phyloP scores from a whole-genome alignment of 305 asterid genomes.

The Solanum hybrid region DNA sequence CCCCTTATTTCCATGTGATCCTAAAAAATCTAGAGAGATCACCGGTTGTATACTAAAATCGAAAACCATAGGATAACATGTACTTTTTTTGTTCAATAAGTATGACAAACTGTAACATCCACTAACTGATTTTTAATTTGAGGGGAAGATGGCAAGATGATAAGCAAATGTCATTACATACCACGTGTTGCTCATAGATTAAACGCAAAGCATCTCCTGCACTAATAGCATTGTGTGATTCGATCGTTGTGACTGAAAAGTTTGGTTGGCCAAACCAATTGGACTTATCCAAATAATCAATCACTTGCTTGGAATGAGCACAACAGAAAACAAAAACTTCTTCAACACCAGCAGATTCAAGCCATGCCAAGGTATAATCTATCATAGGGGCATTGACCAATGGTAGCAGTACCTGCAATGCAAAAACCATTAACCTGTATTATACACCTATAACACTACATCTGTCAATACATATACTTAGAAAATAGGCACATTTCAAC shows the following conservation, averaged over 20 bases:
- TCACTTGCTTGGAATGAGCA: slow-evolving; percentile 92
- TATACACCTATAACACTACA: background rate
- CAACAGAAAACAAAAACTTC: slow-evolving; percentile 93
- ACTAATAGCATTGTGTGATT: slow-evolving; percentile 69
- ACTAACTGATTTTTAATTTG: background rate
- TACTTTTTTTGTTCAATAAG: background rate
- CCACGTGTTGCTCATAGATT: slow-evolving; percentile 82
- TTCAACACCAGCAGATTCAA: slow-evolving; percentile 91
- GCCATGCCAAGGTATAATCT: slow-evolving; percentile 94
- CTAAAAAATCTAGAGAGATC: background rate
- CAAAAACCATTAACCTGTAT: background rate
- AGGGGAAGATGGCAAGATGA: background rate
- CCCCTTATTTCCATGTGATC: background rate
- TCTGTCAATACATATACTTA: background rate
- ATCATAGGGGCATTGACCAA: slow-evolving; percentile 90
- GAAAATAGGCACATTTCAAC: background rate
- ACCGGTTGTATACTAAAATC: background rate
- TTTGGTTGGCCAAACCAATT: slow-evolving; percentile 69
- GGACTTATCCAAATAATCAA: slow-evolving; percentile 57
- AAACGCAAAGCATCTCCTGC: slow-evolving; percentile 93
- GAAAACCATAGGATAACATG: background rate
- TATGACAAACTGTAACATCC: background rate
- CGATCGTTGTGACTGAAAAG: slow-evolving; percentile 62
- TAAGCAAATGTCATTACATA: slow-evolving; percentile 19
- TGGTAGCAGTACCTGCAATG: slow-evolving; percentile 63